Conservation (phyloP, 73 alveolate species). For the Durusdinium trenchii region DNA sequence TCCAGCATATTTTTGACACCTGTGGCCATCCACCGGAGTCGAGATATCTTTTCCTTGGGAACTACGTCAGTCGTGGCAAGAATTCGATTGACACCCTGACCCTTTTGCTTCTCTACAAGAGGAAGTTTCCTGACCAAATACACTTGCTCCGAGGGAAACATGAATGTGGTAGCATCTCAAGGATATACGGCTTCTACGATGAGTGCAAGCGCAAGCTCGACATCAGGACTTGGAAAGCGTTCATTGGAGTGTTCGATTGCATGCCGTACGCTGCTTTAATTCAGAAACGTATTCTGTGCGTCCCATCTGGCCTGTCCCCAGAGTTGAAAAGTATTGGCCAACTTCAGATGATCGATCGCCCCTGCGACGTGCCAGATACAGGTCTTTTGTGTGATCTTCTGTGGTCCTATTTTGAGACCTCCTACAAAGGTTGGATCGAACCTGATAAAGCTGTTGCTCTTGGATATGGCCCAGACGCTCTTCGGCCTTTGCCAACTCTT, state of each 20-base stretch:
- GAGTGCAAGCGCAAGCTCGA: not conserved
- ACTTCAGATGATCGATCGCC: conserved; percentile 97
- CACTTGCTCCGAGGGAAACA: conserved; percentile 98
- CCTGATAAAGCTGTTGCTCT: conserved; percentile 23
- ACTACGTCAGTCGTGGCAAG: not conserved
- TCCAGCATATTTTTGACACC: conserved; percentile 18
- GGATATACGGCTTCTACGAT: conserved; percentile 99
- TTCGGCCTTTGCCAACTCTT: no score
- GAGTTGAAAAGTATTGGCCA: conserved; percentile 97
- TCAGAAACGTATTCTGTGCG: conserved; percentile 96
- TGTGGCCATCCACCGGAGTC: conserved; percentile 43
- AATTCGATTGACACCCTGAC: conserved; percentile 26
- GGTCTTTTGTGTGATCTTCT: conserved; percentile 44
- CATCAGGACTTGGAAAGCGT: conserved; percentile 96
- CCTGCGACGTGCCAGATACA: conserved; percentile 11
- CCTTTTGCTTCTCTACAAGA: conserved; percentile 95
- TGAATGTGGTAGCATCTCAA: conserved; percentile 98
- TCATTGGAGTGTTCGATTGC: conserved; percentile 9
- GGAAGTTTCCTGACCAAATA: conserved; percentile 96
- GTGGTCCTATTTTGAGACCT: not conserved
- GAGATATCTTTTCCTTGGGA: conserved; percentile 30
- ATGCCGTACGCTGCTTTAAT: conserved; percentile 49
- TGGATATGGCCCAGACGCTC: not conserved
- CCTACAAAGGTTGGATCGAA: not conserved
- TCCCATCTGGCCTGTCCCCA: conserved; percentile 99